phyloP scores from a whole-genome alignment of 352 stramenopile species.

The Plasmopara halstedii region DNA sequence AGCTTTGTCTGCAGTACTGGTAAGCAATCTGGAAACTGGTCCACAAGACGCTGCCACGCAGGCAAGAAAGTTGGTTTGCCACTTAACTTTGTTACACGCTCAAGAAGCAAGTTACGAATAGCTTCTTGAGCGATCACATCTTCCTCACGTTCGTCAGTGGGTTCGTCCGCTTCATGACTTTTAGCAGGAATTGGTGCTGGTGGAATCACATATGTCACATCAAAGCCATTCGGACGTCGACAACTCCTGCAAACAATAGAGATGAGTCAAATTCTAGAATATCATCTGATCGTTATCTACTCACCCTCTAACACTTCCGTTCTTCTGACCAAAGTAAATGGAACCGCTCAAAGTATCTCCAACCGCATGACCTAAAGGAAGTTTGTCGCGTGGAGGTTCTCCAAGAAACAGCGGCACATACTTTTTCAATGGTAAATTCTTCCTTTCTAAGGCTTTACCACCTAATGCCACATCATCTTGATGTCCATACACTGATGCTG shows the following conservation, averaged over 20 bases:
- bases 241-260: slow-evolving; percentile 23
- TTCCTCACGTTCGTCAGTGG: slow-evolving; percentile 64
- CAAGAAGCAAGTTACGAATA: slow-evolving; percentile 63
- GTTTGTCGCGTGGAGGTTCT: slow-evolving; percentile 64
- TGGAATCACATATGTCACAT: slow-evolving; percentile 70
- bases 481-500: slow-evolving; percentile 49
- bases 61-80: slow-evolving; percentile 59
- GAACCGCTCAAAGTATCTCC: slow-evolving; percentile 65
- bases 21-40: slow-evolving; percentile 53
- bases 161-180: slow-evolving; percentile 53
- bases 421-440: slow-evolving; percentile 39
- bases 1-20: slow-evolving; percentile 55
- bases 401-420: slow-evolving; percentile 66
- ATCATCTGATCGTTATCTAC: not conserved
- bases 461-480: slow-evolving; percentile 56
- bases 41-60: slow-evolving; percentile 39
- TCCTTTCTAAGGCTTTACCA: slow-evolving; percentile 49
- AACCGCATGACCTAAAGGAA: slow-evolving; percentile 39
- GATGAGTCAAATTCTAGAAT: not conserved
- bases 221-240: slow-evolving; percentile 56
- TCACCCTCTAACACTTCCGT: slow-evolving; percentile 48
- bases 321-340: slow-evolving; percentile 72
- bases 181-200: slow-evolving; percentile 44
- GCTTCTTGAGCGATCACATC: slow-evolving; percentile 58
- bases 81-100: slow-evolving; percentile 53